Percentiles rank a stretch among this genome's conserved stretches.
Conservation (phyloP, 768 basidiomycete genomes). For the Agaricus sinodeliciosus region DNA sequence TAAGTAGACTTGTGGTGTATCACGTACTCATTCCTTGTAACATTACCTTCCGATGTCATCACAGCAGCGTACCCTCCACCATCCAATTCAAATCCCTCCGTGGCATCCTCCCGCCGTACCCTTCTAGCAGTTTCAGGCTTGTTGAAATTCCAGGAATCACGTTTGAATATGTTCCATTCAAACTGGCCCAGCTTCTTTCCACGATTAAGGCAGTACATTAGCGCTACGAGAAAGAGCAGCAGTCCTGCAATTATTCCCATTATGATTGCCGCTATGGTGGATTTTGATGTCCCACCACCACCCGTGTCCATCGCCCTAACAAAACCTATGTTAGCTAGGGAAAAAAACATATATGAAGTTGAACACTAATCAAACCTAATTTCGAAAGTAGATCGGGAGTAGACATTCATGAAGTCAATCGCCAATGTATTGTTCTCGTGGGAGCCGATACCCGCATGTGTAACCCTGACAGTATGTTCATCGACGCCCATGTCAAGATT, state of each 20-base stretch:
- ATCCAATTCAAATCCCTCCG: background rate
- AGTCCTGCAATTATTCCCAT: conserved; percentile 1
- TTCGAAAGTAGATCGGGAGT: conserved; percentile 18
- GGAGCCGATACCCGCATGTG: conserved; percentile 10
- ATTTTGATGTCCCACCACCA: background rate
- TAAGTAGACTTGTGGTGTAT: too few relatives aligned
- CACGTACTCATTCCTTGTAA: background rate
- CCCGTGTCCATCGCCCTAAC: background rate
- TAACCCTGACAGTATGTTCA: conserved; percentile 18
- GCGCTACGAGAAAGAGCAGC: background rate
- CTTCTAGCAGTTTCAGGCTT: background rate
- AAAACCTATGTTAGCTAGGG: too few relatives aligned
- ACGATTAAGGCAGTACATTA: background rate
- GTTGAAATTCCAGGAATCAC: background rate
- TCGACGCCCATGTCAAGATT: conserved; percentile 18
- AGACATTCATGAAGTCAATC: conserved; percentile 26
- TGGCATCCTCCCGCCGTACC: background rate
- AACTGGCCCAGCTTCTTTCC: background rate
- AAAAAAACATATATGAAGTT: too few relatives aligned
- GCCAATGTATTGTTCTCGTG: conserved; percentile 13
- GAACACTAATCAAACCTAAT: conserved; percentile 10
- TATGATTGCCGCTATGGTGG: conserved; percentile 1
- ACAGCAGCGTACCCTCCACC: conserved; percentile 3
- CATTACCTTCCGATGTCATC: background rate
- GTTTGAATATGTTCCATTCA: background rate